A percentile compares a stretch with the other conserved stretches of the same genome.
Conservation (phyloP, 2,329 filamentous ascomycete genomes). For the Botrytis paeoniae region DNA sequence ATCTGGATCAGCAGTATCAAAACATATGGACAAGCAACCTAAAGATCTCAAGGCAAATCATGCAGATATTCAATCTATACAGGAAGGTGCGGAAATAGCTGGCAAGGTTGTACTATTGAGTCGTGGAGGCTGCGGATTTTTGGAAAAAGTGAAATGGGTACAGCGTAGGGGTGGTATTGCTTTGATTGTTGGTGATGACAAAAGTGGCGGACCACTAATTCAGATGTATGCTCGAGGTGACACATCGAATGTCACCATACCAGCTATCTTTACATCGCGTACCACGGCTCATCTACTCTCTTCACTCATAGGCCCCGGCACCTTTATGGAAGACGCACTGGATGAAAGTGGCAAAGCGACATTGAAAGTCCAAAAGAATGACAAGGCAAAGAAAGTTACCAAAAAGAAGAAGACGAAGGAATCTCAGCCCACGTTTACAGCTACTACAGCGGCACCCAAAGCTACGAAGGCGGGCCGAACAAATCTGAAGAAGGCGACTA, state of each 20-base stretch:
- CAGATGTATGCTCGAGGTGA: slow-evolving; percentile 99
- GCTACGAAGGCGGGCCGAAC: slow-evolving; percentile 34
- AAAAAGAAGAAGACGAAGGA: slow-evolving; percentile 32
- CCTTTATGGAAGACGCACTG: slow-evolving; percentile 57
- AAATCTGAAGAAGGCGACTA: slow-evolving; percentile 33
- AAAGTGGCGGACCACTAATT: slow-evolving; percentile 81
- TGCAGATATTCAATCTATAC: slow-evolving; percentile 86
- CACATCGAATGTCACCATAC: slow-evolving; percentile 91
- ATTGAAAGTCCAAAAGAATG: slow-evolving; percentile 50
- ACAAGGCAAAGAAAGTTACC: slow-evolving; percentile 29
- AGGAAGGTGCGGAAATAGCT: slow-evolving; percentile 87
- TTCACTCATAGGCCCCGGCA: slow-evolving; percentile 73
- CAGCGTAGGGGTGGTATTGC: slow-evolving; percentile 86
- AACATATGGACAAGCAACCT: slow-evolving; percentile 29
- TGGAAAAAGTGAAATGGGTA: slow-evolving; percentile 97
- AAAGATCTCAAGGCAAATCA: slow-evolving; percentile 46
- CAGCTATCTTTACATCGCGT: slow-evolving; percentile 89
- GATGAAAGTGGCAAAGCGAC: slow-evolving; percentile 58
- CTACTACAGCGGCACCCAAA: slow-evolving; percentile 33
- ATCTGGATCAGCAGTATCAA: slow-evolving; percentile 40
- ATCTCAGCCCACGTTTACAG: slow-evolving; percentile 32
- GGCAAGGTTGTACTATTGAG: slow-evolving; percentile 91
- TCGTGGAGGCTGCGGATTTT: slow-evolving; percentile 89
- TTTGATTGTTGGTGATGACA: slow-evolving; percentile 91
- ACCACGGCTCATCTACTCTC: slow-evolving; percentile 92